Percentiles rank a stretch among this genome's conserved stretches.
Conservation (phyloP, 371 early-diverging fungal genomes). For the Saksenaea vasiformis region DNA sequence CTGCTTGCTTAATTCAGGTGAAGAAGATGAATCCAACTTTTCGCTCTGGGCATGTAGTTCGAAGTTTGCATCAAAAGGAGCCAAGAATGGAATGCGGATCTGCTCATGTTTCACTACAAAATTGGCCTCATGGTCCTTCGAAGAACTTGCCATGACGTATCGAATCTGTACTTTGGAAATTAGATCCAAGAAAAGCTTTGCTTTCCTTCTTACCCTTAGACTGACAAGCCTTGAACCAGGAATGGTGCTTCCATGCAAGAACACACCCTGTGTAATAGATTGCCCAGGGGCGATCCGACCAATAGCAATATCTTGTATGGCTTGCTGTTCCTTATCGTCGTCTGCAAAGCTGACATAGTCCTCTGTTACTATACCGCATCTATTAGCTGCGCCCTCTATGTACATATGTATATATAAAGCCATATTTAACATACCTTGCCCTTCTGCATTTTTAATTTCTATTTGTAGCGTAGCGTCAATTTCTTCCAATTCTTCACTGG, state of each 20-base stretch:
- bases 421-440: slow-evolving; percentile 28
- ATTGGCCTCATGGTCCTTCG: slow-evolving; percentile 12
- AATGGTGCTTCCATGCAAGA: slow-evolving; percentile 27
- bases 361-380: slow-evolving; percentile 7
- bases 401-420: neutral
- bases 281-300: slow-evolving; percentile 31
- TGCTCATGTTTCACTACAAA: slow-evolving; percentile 50
- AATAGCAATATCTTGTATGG: slow-evolving; percentile 5
- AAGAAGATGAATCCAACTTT: slow-evolving; percentile 13
- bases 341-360: slow-evolving; percentile 29
- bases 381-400: neutral
- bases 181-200: neutral
- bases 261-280: slow-evolving; percentile 20
- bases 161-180: slow-evolving; percentile 6
- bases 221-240: slow-evolving; percentile 36
- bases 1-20: slow-evolving; percentile 29
- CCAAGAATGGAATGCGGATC: slow-evolving; percentile 48
- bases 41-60: slow-evolving; percentile 36
- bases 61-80: slow-evolving; percentile 53
- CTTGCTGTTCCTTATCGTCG: slow-evolving; percentile 13
- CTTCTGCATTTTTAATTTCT: slow-evolving; percentile 54
- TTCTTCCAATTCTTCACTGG: slow-evolving; percentile 60
- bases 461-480: slow-evolving; percentile 49
- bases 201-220: slow-evolving; percentile 40
- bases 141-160: slow-evolving; percentile 8